Evolutionary conservation across 345 rosid genomes (phyloP).

Genomic region (Eucalyptus victrix): DNA sequence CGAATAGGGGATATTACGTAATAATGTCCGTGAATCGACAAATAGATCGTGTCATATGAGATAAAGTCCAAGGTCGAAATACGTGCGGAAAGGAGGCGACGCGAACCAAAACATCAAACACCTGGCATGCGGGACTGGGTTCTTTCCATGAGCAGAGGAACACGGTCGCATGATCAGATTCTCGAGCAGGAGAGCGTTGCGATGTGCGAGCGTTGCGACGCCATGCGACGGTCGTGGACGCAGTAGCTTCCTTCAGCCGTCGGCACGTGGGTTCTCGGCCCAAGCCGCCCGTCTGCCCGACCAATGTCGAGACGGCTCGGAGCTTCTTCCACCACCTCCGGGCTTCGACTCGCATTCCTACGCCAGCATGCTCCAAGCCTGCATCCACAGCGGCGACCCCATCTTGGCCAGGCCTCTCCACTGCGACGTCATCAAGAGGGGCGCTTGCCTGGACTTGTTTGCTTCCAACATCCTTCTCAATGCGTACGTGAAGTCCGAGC

Average conservation of each 20-base stretch:
- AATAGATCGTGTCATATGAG: neutral
- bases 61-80: neutral
- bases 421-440: slow-evolving; percentile 44
- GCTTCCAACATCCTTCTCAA: slow-evolving; percentile 51
- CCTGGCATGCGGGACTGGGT: neutral
- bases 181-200: neutral
- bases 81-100: neutral
- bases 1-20: rapidly evolving
- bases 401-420: slow-evolving; percentile 31
- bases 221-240: neutral
- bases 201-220: neutral
- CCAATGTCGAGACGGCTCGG: neutral
- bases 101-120: neutral
- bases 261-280: neutral
- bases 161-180: neutral
- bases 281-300: neutral
- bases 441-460: slow-evolving; percentile 63
- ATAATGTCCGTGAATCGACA: neutral
- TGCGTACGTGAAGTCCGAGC: slow-evolving; percentile 26
- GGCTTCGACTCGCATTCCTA: slow-evolving; percentile 34
- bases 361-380: slow-evolving; percentile 41
- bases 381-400: slow-evolving; percentile 39
- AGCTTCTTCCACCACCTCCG: neutral
- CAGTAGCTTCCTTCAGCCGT: neutral
- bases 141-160: neutral